phyloP scores from a whole-genome alignment of 1,139 yeast species.

The Hyphopichia buzzinii region DNA sequence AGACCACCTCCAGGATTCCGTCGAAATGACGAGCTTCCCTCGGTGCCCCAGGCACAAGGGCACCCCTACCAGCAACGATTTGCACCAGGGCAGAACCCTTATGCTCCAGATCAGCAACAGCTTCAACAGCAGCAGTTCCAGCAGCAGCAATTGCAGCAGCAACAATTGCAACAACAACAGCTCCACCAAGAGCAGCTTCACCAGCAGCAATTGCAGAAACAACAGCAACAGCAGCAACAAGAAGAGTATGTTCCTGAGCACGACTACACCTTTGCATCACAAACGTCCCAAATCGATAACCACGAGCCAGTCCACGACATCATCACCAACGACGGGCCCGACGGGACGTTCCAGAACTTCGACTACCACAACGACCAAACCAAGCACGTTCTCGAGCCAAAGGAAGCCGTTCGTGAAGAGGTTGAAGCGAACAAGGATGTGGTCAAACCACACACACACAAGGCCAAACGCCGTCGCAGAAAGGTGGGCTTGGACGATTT shows the following conservation, averaged over 20 bases:
- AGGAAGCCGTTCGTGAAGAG: slow-evolving; percentile 7
- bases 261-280: slow-evolving; percentile 22
- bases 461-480: slow-evolving; percentile 43
- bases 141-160: slow-evolving; percentile 14
- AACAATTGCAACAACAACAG: slow-evolving; percentile 12
- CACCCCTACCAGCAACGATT: slow-evolving; percentile 15
- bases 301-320: slow-evolving; percentile 3
- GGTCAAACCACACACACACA: slow-evolving; percentile 14
- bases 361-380: slow-evolving; percentile 28
- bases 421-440: slow-evolving; percentile 1
- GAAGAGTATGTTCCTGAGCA: slow-evolving; percentile 12
- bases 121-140: slow-evolving; percentile 8
- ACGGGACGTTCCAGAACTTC: slow-evolving; percentile 23
- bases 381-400: slow-evolving; percentile 15
- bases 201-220: slow-evolving; percentile 10
- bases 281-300: slow-evolving; percentile 15
- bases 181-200: slow-evolving; percentile 13
- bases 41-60: slow-evolving; percentile 7
- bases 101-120: slow-evolving; percentile 12
- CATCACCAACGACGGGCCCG: not conserved
- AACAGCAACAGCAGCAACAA: slow-evolving; percentile 8
- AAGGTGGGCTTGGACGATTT: slow-evolving; percentile 94
- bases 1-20: slow-evolving; percentile 21
- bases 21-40: not conserved
- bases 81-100: slow-evolving; percentile 11